Conservation (phyloP, 2,329 filamentous ascomycete species). For the Diaporthe ilicicola region DNA sequence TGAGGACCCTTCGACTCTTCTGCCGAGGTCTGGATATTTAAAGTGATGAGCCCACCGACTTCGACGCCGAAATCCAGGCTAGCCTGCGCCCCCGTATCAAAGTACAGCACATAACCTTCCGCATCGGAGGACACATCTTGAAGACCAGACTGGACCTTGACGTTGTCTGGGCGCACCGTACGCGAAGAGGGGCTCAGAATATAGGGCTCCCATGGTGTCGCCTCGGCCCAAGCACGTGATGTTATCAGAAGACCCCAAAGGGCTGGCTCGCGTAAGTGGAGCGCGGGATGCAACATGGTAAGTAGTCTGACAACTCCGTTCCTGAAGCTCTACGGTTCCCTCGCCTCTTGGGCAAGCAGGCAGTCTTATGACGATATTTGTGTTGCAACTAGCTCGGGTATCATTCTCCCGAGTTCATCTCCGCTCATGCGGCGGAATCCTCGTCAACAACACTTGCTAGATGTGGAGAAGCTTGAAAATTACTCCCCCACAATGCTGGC, state of each 20-base stretch:
- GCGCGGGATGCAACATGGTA: neutral
- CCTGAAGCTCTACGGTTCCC: no score
- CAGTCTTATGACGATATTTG: neutral
- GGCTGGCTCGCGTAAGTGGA: neutral
- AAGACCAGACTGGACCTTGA: neutral
- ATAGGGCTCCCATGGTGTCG: constrained; percentile 8
- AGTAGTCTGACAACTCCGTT: neutral
- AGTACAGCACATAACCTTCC: neutral
- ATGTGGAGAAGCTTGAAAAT: neutral
- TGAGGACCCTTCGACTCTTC: neutral
- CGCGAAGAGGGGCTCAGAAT: constrained; percentile 15
- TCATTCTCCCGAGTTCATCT: neutral
- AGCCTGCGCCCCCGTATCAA: neutral
- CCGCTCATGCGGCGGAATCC: neutral
- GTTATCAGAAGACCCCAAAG: neutral
- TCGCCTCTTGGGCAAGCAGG: neutral
- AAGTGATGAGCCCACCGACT: constrained; percentile 4
- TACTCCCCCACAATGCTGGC: neutral
- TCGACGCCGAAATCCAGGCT: constrained; percentile 4
- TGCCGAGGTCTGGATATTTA: neutral
- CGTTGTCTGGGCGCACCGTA: constrained; percentile 1
- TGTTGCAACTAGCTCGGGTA: neutral
- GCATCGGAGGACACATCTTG: neutral
- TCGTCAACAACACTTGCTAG: neutral
- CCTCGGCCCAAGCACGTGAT: neutral